These are phyloP conservation scores for Tylopilus cervinicoccineus DNA, from an alignment of 768 basidiomycete species.

Conservation along the genomic window DNA sequence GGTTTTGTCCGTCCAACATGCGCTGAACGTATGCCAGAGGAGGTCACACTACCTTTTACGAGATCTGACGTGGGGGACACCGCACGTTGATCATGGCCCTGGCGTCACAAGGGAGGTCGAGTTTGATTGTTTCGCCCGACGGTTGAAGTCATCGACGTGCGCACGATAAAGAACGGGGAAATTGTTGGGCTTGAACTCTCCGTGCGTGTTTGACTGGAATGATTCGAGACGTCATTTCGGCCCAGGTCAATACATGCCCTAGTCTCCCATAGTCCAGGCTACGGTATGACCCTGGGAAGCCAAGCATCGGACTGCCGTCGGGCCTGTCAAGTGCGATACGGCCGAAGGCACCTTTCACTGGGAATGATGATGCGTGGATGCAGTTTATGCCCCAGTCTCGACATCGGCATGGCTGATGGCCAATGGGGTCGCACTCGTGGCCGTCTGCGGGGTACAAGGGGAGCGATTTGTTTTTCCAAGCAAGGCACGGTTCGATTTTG, in stretches of 20 bases:
- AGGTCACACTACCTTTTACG: neutral
- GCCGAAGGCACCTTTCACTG: no score
- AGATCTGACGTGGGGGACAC: constrained; percentile 10
- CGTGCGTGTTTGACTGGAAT: neutral
- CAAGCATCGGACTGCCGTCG: neutral
- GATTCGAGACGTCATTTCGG: constrained; percentile 6
- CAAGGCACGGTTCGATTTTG: neutral
- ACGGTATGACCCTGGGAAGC: neutral
- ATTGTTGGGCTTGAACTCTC: no score
- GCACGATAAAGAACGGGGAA: constrained; percentile 5
- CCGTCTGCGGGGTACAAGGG: neutral
- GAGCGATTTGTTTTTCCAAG: neutral
- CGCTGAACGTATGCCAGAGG: constrained; percentile 13
- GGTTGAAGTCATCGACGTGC: constrained; percentile 7
- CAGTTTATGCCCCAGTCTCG: neutral
- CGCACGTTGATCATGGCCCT: constrained; percentile 11
- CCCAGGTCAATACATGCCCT: neutral
- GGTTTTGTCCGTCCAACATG: constrained; percentile 11
- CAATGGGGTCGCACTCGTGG: neutral
- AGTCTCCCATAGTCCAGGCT: no score
- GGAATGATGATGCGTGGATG: neutral
- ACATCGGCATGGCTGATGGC: neutral
- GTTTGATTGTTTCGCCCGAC: constrained; percentile 7
- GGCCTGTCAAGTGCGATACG: no score
- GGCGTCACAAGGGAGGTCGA: constrained; percentile 4